Evolutionary conservation across 768 basidiomycete species (phyloP).

Genomic region (Amanita polypyramis): DNA sequence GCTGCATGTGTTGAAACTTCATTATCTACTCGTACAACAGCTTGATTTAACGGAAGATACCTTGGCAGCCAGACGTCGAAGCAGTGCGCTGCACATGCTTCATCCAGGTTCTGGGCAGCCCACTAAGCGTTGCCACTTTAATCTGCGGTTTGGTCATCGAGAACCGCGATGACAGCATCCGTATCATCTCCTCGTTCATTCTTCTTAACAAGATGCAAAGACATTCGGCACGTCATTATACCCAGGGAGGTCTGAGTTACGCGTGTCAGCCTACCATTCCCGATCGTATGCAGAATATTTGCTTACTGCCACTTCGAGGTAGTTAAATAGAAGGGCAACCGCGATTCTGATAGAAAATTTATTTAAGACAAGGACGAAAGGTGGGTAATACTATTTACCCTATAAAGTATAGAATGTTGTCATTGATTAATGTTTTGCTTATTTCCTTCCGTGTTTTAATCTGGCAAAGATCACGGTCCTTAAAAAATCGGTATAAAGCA

Average conservation of each 20-base stretch:
- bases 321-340: constrained; percentile 31
- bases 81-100: too few relatives aligned
- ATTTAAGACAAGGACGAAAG: neutral
- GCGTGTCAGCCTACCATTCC: neutral
- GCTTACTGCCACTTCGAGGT: constrained; percentile 33
- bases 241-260: constrained; percentile 26
- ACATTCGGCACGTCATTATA: constrained; percentile 35
- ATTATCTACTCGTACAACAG: too few relatives aligned
- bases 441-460: constrained; percentile 20
- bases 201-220: constrained; percentile 33
- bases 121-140: neutral
- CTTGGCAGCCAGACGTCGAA: too few relatives aligned
- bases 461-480: constrained; percentile 13
- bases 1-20: too few relatives aligned
- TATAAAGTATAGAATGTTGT: constrained; percentile 35
- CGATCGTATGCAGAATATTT: neutral
- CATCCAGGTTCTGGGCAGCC: too few relatives aligned
- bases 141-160: neutral
- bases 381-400: constrained; percentile 17
- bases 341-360: constrained; percentile 21
- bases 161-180: neutral
- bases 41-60: too few relatives aligned
- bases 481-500: constrained; percentile 24
- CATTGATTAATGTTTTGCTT: constrained; percentile 26
- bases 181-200: constrained; percentile 5